phyloP scores from a whole-genome alignment of 2,329 filamentous ascomycete species.

The Sporothrix brasiliensis region DNA sequence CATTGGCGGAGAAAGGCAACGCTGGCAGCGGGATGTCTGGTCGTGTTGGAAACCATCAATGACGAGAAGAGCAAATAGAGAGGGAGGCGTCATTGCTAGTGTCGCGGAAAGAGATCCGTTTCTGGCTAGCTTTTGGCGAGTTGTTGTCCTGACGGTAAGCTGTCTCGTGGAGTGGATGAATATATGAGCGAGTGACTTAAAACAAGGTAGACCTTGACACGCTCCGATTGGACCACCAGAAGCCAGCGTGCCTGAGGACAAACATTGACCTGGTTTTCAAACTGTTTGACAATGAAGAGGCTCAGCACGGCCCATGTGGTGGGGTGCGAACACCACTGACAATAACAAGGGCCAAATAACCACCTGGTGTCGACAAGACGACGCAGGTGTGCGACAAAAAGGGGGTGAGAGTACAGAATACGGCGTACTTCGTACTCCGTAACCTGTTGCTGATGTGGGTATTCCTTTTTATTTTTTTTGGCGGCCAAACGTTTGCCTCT shows the following conservation, averaged over 20 bases:
- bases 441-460: not conserved
- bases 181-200: not conserved
- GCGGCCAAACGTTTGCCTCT: not conserved
- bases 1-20: constrained; percentile 17
- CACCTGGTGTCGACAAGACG: too few relatives aligned
- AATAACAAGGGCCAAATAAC: not conserved
- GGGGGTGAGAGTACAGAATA: not conserved
- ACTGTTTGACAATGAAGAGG: constrained; percentile 26
- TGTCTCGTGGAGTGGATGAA: not conserved
- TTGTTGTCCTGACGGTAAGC: not conserved
- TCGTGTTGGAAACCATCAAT: not conserved
- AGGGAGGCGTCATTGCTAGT: constrained; percentile 1
- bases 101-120: not conserved
- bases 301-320: not conserved
- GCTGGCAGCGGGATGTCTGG: not conserved
- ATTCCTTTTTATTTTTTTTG: not conserved
- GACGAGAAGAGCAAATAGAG: constrained; percentile 19
- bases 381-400: not conserved
- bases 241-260: not conserved
- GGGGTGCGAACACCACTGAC: not conserved
- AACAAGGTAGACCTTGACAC: not conserved
- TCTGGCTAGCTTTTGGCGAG: not conserved
- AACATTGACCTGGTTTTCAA: constrained; percentile 18
- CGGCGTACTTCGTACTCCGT: not conserved
- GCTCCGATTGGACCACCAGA: constrained; percentile 14